phyloP scores from a whole-genome alignment of 2,329 filamentous ascomycete species.

The Rhexocercosporidium sp. region DNA sequence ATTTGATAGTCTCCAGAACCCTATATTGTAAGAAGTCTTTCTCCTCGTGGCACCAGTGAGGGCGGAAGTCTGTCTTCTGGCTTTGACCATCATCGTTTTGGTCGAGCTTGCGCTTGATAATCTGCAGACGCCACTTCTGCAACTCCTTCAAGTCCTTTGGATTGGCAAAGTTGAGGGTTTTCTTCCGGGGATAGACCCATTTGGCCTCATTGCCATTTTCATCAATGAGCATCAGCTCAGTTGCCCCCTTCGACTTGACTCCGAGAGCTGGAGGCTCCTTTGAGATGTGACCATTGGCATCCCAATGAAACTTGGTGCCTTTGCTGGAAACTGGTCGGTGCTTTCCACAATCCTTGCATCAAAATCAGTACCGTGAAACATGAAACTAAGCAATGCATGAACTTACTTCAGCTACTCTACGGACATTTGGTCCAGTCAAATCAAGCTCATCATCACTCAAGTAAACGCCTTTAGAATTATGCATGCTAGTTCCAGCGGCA shows the following conservation, averaged over 20 bases:
- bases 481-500: neutral
- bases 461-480: neutral
- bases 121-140: neutral
- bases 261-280: neutral
- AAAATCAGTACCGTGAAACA: neutral
- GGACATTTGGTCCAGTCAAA: neutral
- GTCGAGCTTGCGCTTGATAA: neutral
- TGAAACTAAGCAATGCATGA: too few species aligned
- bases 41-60: neutral
- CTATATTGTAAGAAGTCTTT: neutral
- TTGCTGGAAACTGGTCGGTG: neutral
- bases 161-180: neutral
- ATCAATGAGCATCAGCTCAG: neutral
- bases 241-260: neutral
- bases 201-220: neutral
- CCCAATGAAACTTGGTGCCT: constrained; percentile 1
- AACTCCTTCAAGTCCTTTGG: neutral
- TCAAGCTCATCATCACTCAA: neutral
- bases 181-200: neutral
- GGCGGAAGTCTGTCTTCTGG: neutral
- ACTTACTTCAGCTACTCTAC: neutral
- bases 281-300: neutral
- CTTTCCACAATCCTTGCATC: neutral
- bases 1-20: neutral
- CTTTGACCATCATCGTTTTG: constrained; percentile 6